A percentile compares a stretch with the other conserved stretches of the same genome.
phyloP scores from a whole-genome alignment of 2,329 filamentous ascomycete species.

The Clonostachys sp. region DNA sequence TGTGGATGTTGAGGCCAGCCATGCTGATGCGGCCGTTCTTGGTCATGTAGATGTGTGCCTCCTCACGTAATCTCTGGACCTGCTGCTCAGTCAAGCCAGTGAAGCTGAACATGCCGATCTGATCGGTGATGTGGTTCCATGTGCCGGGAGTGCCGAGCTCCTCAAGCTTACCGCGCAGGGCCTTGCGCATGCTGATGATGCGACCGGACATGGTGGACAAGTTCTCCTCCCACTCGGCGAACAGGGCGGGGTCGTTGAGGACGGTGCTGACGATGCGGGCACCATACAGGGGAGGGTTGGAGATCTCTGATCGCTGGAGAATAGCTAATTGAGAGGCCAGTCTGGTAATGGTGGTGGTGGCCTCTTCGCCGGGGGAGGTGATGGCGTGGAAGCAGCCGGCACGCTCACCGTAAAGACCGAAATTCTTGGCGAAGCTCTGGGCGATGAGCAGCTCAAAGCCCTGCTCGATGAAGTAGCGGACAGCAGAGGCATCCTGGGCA shows the following conservation, averaged over 20 bases:
- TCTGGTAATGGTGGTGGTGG: constrained; percentile 53
- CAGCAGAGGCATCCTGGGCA: constrained; percentile 79
- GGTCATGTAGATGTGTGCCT: constrained; percentile 83
- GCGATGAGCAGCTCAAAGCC: constrained; percentile 85
- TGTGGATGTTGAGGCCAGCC: constrained; percentile 91
- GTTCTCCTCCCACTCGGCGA: constrained; percentile 89
- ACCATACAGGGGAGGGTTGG: constrained; percentile 92
- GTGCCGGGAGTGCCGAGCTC: constrained; percentile 78
- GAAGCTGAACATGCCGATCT: constrained; percentile 99
- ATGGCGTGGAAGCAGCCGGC: constrained; percentile 96
- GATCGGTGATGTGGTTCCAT: constrained; percentile 97
- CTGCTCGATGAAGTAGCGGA: constrained; percentile 89
- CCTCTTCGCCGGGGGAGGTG: constrained; percentile 65
- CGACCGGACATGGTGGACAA: constrained; percentile 90
- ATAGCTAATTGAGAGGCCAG: constrained; percentile 88
- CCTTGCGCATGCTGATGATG: constrained; percentile 86
- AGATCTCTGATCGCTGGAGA: constrained; percentile 95
- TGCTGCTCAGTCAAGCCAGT: constrained; percentile 74
- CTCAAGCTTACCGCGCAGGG: constrained; percentile 75
- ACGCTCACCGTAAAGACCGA: constrained; percentile 94
- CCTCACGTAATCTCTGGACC: constrained; percentile 63
- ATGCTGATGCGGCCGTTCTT: constrained; percentile 98
- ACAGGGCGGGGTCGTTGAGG: constrained; percentile 77
- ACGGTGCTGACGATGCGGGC: constrained; percentile 82
- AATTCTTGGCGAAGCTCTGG: constrained; percentile 97